Conservation (phyloP, 176 grass and related monocot species). For the Lolium rigidum region DNA sequence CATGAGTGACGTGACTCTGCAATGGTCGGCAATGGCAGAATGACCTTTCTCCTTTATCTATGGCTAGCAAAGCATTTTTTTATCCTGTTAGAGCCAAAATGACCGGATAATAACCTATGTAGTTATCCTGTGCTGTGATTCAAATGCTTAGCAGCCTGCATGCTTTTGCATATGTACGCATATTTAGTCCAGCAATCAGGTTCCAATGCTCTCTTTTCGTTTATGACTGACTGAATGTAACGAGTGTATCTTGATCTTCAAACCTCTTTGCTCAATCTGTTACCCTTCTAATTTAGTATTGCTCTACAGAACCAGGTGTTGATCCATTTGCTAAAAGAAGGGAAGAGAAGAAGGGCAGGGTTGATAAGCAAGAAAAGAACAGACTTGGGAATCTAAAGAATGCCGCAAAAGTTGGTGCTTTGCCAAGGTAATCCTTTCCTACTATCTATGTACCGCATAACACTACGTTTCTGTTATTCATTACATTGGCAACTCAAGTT, state of each 20-base stretch:
- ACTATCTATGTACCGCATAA: not conserved
- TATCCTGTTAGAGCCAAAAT: not conserved
- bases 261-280: not conserved
- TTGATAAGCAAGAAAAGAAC: constrained; percentile 93
- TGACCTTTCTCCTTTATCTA: constrained; percentile 7
- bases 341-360: constrained; percentile 80
- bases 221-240: constrained; percentile 3
- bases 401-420: constrained; percentile 79
- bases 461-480: not conserved
- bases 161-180: not conserved
- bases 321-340: constrained; percentile 91
- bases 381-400: constrained; percentile 84
- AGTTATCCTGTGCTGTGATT: not conserved
- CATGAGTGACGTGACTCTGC: too few relatives aligned
- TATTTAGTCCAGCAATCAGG: not conserved
- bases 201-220: not conserved
- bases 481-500: not conserved
- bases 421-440: constrained; percentile 74
- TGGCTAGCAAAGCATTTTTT: not conserved
- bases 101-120: too few relatives aligned
- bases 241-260: not conserved
- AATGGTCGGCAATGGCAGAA: too few relatives aligned
- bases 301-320: constrained; percentile 66
- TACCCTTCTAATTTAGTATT: constrained; percentile 23
- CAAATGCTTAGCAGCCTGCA: not conserved